These are phyloP conservation scores for Lactarius evosmus DNA, from an alignment of 768 basidiomycete species.

Conservation along the genomic window DNA sequence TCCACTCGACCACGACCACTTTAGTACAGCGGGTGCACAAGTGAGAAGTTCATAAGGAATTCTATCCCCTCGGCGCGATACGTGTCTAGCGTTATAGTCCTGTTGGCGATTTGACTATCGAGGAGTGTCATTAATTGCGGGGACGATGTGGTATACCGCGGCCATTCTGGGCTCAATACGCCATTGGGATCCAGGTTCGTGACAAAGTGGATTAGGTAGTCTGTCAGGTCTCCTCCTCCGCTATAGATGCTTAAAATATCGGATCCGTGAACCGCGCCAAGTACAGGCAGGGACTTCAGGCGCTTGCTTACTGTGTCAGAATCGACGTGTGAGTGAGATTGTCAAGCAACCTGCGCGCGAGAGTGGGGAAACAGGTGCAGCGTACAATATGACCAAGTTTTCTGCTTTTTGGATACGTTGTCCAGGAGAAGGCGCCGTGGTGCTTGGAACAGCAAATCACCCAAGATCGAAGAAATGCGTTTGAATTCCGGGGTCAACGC, in stretches of 20 bases:
- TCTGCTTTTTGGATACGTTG: slow-evolving; percentile 34
- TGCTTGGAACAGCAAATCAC: slow-evolving; percentile 38
- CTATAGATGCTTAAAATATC: slow-evolving; percentile 16
- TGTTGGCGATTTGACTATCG: background rate
- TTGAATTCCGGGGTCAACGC: slow-evolving; percentile 40
- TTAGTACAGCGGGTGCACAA: background rate
- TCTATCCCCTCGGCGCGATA: slow-evolving; percentile 21
- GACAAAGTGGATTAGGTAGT: slow-evolving; percentile 30
- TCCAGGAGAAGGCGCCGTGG: slow-evolving; percentile 39
- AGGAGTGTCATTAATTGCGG: slow-evolving; percentile 25
- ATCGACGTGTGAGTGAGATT: background rate
- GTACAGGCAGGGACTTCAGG: slow-evolving; percentile 30
- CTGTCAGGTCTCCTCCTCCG: slow-evolving; percentile 18
- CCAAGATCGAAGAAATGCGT: slow-evolving; percentile 39
- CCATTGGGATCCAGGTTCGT: slow-evolving; percentile 34
- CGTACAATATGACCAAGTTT: slow-evolving; percentile 38
- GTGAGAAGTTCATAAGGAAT: slow-evolving; percentile 7
- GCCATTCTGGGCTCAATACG: slow-evolving; percentile 18
- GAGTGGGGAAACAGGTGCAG: slow-evolving; percentile 1
- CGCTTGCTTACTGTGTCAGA: slow-evolving; percentile 36
- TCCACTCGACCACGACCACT: background rate
- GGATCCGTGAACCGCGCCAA: slow-evolving; percentile 31
- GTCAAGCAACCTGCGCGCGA: background rate
- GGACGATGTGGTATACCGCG: slow-evolving; percentile 13
- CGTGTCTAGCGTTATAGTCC: slow-evolving; percentile 26